Evolutionary conservation across 768 basidiomycete genomes (phyloP).

Genomic region (Hemileccinum rubropunctum): DNA sequence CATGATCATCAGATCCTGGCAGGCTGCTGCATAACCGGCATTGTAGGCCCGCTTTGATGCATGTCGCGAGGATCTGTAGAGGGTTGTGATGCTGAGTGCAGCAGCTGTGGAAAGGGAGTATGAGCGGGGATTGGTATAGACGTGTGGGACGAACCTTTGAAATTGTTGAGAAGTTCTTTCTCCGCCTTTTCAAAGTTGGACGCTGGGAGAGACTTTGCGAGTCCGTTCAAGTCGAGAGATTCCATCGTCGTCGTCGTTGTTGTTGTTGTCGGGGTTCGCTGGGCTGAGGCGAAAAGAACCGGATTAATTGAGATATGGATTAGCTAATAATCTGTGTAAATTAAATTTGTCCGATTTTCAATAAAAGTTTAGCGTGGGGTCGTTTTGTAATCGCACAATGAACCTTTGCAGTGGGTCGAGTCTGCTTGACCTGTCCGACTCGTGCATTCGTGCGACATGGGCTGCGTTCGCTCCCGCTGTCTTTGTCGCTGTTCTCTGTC

Average conservation of each 20-base stretch:
- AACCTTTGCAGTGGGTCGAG: constrained; percentile 16
- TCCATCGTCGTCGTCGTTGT: constrained; percentile 46
- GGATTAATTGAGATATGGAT: too few relatives aligned
- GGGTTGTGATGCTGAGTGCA: constrained; percentile 79
- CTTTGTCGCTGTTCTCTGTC: constrained; percentile 43
- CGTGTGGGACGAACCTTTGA: constrained; percentile 53
- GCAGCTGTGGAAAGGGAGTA: constrained; percentile 50
- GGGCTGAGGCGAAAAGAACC: too few relatives aligned
- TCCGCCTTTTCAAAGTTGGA: constrained; percentile 74
- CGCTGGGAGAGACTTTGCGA: constrained; percentile 69
- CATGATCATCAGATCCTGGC: constrained; percentile 77
- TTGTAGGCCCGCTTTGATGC: constrained; percentile 80
- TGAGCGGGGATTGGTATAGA: constrained; percentile 12
- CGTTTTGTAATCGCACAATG: too few relatives aligned
- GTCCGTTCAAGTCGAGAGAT: constrained; percentile 76
- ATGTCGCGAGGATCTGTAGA: constrained; percentile 76
- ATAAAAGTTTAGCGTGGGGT: too few relatives aligned
- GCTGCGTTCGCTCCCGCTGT: constrained; percentile 46
- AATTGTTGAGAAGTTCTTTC: constrained; percentile 77
- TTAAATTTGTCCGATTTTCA: too few relatives aligned
- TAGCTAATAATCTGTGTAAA: too few relatives aligned
- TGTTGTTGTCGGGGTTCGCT: constrained; percentile 2
- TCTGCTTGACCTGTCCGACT: constrained; percentile 38
- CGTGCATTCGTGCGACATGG: constrained; percentile 53
- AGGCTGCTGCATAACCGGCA: constrained; percentile 75